Evolutionary conservation across 306 rosid genomes (phyloP).

Genomic region (Medicago lupulina): DNA sequence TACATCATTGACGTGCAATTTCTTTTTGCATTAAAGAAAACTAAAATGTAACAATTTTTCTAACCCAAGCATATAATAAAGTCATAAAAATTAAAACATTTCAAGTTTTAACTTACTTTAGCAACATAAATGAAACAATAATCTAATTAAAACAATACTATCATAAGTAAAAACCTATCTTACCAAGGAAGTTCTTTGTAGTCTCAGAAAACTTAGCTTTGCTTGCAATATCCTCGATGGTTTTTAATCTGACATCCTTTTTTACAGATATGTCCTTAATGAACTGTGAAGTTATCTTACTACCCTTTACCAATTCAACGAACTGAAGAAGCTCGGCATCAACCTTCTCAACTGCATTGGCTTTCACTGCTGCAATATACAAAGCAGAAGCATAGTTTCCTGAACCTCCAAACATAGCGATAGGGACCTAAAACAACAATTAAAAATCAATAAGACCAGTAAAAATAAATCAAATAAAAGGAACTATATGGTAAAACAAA

Average conservation of each 20-base stretch:
- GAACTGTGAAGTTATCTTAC: constrained; percentile 64
- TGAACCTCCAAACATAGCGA: constrained; percentile 86
- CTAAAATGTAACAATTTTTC: background rate
- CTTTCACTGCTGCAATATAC: constrained; percentile 78
- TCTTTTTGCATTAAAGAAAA: background rate
- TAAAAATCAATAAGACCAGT: constrained; percentile 21
- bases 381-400: constrained; percentile 97
- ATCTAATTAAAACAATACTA: constrained; percentile 9
- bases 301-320: constrained; percentile 63
- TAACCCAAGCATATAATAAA: constrained; percentile 6
- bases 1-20: constrained; percentile 1
- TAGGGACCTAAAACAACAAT: constrained; percentile 66
- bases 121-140: constrained; percentile 23
- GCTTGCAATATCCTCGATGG: constrained; percentile 56
- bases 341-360: constrained; percentile 73
- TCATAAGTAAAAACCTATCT: constrained; percentile 27
- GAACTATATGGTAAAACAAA: background rate
- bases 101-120: constrained; percentile 3
- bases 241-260: constrained; percentile 61
- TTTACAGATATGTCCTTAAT: constrained; percentile 69
- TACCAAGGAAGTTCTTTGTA: constrained; percentile 84
- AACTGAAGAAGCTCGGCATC: constrained; percentile 73
- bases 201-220: constrained; percentile 78
- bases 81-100: background rate
- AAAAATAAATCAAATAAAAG: constrained; percentile 4